phyloP scores from a whole-genome alignment of 768 basidiomycete genomes.

The Lentinula detonsa region DNA sequence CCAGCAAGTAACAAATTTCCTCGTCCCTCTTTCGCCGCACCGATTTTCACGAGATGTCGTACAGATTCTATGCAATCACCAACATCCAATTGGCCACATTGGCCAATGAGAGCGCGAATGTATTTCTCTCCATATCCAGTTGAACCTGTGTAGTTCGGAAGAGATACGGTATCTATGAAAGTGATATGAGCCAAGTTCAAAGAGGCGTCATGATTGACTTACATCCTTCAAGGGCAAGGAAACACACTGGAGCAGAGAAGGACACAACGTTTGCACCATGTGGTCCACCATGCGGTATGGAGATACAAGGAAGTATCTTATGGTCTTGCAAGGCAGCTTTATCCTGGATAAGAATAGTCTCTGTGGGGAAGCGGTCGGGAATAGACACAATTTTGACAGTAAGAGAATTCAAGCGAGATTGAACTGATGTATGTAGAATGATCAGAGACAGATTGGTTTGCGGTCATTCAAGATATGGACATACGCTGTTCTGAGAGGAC shows the following conservation, averaged over 20 bases:
- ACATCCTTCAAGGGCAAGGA: constrained; percentile 59
- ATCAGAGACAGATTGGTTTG: neutral
- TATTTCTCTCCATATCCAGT: constrained; percentile 59
- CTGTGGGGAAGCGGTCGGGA: constrained; percentile 41
- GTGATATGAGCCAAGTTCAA: neutral
- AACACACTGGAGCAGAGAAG: constrained; percentile 37
- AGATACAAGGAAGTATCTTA: constrained; percentile 38
- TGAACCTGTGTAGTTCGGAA: constrained; percentile 66
- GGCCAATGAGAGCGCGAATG: constrained; percentile 47
- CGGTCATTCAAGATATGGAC: constrained; percentile 9
- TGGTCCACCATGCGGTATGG: constrained; percentile 59
- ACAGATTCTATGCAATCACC: constrained; percentile 55
- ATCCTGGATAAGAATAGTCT: constrained; percentile 47
- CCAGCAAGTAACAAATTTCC: constrained; percentile 54
- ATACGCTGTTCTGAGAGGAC: constrained; percentile 32
- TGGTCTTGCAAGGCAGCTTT: constrained; percentile 13
- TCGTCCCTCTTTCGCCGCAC: constrained; percentile 39
- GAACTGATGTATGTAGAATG: constrained; percentile 25
- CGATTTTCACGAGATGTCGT: constrained; percentile 41
- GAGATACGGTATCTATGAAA: constrained; percentile 46
- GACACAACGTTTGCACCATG: constrained; percentile 42
- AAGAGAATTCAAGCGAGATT: constrained; percentile 33
- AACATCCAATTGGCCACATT: constrained; percentile 62
- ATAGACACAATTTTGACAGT: constrained; percentile 40
- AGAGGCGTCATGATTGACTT: constrained; percentile 16